These are phyloP conservation scores for Torulaspora franciscae DNA, from an alignment of 805 yeast species.

Conservation along the genomic window DNA sequence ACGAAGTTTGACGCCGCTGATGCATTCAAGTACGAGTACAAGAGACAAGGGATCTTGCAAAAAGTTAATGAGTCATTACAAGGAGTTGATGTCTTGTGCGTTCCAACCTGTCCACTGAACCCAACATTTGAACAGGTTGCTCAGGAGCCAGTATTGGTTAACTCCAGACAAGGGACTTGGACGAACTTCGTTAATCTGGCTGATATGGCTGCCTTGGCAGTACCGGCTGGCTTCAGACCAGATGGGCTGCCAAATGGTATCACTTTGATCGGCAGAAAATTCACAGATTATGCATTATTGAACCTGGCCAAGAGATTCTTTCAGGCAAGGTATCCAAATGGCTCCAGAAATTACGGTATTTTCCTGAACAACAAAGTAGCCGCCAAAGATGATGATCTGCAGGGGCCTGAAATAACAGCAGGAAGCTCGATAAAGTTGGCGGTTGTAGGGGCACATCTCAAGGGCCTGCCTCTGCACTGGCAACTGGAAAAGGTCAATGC, in stretches of 20 bases:
- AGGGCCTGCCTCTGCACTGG: constrained; percentile 89
- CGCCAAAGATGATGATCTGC: constrained; percentile 15
- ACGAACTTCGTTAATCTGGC: constrained; percentile 95
- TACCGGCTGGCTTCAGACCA: constrained; percentile 82
- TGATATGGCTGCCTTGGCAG: constrained; percentile 84
- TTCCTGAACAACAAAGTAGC: constrained; percentile 15
- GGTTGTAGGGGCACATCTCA: constrained; percentile 93
- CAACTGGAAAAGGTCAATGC: constrained; percentile 85
- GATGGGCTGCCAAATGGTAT: constrained; percentile 92
- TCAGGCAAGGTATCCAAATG: constrained; percentile 41
- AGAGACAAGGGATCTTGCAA: constrained; percentile 74
- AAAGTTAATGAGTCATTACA: constrained; percentile 50
- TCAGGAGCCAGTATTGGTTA: constrained; percentile 73
- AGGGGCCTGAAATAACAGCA: constrained; percentile 28
- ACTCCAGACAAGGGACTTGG: constrained; percentile 96
- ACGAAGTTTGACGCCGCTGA: constrained; percentile 75
- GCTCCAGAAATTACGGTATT: constrained; percentile 53
- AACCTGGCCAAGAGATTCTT: constrained; percentile 75
- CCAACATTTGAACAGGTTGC: constrained; percentile 73
- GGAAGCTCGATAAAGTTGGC: constrained; percentile 60
- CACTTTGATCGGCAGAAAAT: constrained; percentile 74
- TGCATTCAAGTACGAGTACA: constrained; percentile 79
- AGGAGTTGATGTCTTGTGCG: constrained; percentile 68
- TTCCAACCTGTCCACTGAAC: constrained; percentile 92
- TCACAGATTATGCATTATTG: constrained; percentile 82